Conservation (phyloP, 1,284 basidiomycete genomes). For the Cutaneotrichosporon cavernicola region DNA sequence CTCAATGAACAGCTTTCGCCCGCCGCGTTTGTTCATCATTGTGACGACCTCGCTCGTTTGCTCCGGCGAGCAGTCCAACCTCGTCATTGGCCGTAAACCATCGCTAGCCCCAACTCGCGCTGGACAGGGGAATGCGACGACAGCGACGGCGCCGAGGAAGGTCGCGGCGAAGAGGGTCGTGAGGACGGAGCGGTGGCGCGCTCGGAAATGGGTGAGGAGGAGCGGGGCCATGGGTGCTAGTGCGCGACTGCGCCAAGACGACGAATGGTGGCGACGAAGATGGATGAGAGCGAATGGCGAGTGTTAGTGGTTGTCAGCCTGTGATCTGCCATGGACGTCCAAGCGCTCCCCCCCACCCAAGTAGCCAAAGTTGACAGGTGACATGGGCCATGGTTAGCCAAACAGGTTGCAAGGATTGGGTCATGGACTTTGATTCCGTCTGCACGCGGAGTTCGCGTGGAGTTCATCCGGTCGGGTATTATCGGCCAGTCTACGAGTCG, state of each 20-base stretch:
- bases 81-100: neutral
- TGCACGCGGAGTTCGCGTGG: neutral
- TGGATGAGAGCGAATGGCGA: neutral
- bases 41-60: slow-evolving; percentile 42
- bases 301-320: too few species aligned
- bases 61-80: slow-evolving; percentile 5
- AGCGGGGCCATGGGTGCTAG: slow-evolving; percentile 49
- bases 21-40: slow-evolving; percentile 50
- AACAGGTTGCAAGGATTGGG: neutral
- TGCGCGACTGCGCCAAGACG: neutral
- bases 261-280: neutral
- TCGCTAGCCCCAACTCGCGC: slow-evolving; percentile 27
- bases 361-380: neutral
- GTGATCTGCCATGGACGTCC: neutral
- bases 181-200: slow-evolving; percentile 50
- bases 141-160: slow-evolving; percentile 51
- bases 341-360: neutral
- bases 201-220: slow-evolving; percentile 49
- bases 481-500: neutral
- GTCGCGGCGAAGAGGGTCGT: slow-evolving; percentile 52
- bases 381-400: neutral
- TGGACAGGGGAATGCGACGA: slow-evolving; percentile 54
- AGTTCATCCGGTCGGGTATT: slow-evolving; percentile 1
- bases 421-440: neutral
- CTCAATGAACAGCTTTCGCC: slow-evolving; percentile 48